phyloP scores from a whole-genome alignment of 345 rosid species.

The Sisymbrium irio region DNA sequence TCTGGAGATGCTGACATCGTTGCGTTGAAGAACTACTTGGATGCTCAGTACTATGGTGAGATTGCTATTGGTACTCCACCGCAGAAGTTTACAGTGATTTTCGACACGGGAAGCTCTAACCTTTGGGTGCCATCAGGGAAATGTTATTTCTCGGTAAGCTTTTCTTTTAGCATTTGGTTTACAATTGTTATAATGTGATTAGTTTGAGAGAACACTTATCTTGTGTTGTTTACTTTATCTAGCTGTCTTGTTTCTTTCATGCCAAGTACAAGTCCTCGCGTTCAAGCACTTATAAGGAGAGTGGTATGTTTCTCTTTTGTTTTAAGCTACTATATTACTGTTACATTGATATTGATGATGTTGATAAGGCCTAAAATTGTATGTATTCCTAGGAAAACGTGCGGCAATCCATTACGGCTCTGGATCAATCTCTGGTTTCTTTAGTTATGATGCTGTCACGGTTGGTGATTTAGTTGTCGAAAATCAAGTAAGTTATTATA shows the following conservation, averaged over 20 bases:
- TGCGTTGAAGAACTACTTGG: slow-evolving; percentile 73
- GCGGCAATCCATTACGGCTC: slow-evolving; percentile 85
- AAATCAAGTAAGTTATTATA: slow-evolving; percentile 51
- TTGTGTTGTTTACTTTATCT: neutral
- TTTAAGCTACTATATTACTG: neutral
- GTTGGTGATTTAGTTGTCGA: slow-evolving; percentile 80
- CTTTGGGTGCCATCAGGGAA: slow-evolving; percentile 93
- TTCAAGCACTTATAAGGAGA: slow-evolving; percentile 70
- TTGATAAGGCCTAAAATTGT: neutral
- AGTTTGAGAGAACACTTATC: neutral
- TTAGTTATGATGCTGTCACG: slow-evolving; percentile 70
- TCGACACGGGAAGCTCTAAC: slow-evolving; percentile 95
- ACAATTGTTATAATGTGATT: neutral
- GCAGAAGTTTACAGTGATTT: slow-evolving; percentile 87
- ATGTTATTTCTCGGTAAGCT: slow-evolving; percentile 79
- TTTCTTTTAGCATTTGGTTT: neutral
- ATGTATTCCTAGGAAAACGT: slow-evolving; percentile 39
- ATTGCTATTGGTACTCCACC: slow-evolving; percentile 85
- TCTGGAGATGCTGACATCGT: slow-evolving; percentile 66
- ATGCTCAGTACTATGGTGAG: slow-evolving; percentile 95
- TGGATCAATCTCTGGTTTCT: slow-evolving; percentile 85
- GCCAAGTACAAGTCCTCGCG: slow-evolving; percentile 64
- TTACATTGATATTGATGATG: no score
- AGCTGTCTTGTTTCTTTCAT: slow-evolving; percentile 51
- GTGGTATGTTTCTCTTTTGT: slow-evolving; percentile 44